Evolutionary conservation across 345 rosid genomes (phyloP), one percentile per base, ranked within the genome.

Genomic region (Citrus unshiu): DNA sequence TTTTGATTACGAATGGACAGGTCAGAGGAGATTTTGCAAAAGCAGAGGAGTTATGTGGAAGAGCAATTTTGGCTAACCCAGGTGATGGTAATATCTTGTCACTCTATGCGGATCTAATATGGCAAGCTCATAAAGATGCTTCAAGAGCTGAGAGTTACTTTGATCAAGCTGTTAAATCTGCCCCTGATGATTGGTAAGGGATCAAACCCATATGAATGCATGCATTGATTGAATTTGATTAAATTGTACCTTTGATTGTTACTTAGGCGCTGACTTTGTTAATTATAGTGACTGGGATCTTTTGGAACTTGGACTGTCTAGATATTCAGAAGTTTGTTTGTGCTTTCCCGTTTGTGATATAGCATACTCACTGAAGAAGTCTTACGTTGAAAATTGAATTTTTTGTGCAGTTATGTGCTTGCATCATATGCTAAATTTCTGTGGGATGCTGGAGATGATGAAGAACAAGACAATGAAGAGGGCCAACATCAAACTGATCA

Each of bases 361-460:
- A n/a, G 39, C n/a, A 46, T 12, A 0, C 0, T 64, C 5, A 68
- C 70, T 30, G 21, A 60, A 78, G 21, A 60, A 78, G 77, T 78
- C 75, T 77, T 34, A 51, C 49, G 43, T 51, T 9, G 40, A 65
- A 72, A 29, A 8, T 58, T 70, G 4, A 4, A 49, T 24, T 34
- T 30, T 46, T 66, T 24, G 51, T 80, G 84, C 88, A 94, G 97
- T 75, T 89, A 84, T 79, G 87, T 91, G 70, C 87, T 83, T 64
- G 93, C 91, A 70, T 90, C 98, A 73, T 92, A 91, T 83, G 97
- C 97, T 35, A 87, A 69, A 70, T 91, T 93, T 79, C 81, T 91
- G 9, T 90, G 94, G 96, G 97, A 91, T 79, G 84, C 77, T 54
- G 93, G 90, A 27, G 93, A 91, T 4, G 88, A 86, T 37, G 83